phyloP scores from a whole-genome alignment of 1,284 basidiomycete genomes.

The Retiboletus flavoniger region DNA sequence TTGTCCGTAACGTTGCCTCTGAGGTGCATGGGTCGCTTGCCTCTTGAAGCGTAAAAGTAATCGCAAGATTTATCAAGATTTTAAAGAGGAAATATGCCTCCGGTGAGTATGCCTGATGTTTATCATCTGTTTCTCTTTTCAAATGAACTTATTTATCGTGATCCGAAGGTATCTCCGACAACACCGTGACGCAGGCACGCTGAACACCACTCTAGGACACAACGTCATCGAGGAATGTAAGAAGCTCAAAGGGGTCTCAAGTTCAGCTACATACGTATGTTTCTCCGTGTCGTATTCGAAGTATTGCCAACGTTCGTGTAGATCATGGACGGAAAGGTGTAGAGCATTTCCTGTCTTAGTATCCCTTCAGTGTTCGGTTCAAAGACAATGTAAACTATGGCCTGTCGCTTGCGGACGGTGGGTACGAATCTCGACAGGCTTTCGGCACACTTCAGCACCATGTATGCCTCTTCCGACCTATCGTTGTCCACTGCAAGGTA shows the following conservation, averaged over 20 bases:
- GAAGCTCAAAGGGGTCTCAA: conserved; percentile 56
- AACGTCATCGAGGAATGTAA: conserved; percentile 64
- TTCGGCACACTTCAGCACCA: background rate
- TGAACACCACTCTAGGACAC: conserved; percentile 48
- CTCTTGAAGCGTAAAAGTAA: conserved; percentile 64
- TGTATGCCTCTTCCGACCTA: background rate
- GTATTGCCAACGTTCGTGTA: background rate
- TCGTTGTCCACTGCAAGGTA: background rate
- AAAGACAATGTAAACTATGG: background rate
- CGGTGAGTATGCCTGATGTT: conserved; percentile 39
- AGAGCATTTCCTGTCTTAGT: background rate
- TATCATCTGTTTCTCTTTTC: too few species aligned
- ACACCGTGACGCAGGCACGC: conserved; percentile 47
- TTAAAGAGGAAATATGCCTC: conserved; percentile 71
- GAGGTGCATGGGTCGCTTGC: background rate
- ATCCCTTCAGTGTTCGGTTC: background rate
- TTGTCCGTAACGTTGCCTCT: background rate
- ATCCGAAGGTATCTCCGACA: conserved; percentile 50
- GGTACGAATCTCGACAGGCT: background rate
- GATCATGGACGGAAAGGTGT: conserved; percentile 28
- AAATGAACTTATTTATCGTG: background rate
- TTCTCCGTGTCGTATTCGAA: background rate
- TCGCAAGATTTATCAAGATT: conserved; percentile 73
- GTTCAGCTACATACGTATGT: conserved; percentile 27
- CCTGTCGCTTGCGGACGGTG: background rate